A percentile compares a stretch with the other conserved stretches of the same genome.
These are phyloP conservation scores for Mollisia scopiformis DNA, from an alignment of 2,329 filamentous ascomycete species.

Conservation along the genomic window DNA sequence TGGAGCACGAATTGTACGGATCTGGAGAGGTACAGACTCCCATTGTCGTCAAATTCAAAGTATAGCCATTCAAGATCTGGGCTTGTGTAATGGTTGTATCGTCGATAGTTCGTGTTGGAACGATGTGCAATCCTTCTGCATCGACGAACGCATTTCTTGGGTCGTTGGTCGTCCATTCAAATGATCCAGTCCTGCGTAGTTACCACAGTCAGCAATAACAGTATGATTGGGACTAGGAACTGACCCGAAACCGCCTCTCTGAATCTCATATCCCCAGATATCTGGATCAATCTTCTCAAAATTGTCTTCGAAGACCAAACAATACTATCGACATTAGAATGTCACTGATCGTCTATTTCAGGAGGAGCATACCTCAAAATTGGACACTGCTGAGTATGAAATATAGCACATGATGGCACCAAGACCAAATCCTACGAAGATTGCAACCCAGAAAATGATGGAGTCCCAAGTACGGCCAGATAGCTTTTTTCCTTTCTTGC, in stretches of 20 bases:
- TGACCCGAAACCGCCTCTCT: constrained; percentile 36
- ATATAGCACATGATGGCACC: constrained; percentile 16
- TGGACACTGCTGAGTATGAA: constrained; percentile 9
- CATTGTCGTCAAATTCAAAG: constrained; percentile 63
- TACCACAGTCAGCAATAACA: too few relatives aligned
- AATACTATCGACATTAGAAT: constrained; percentile 43
- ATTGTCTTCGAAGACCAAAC: constrained; percentile 50
- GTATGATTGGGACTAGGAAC: too few relatives aligned
- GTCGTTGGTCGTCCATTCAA: constrained; percentile 57
- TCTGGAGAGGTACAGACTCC: constrained; percentile 67
- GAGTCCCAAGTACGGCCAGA: constrained; percentile 11
- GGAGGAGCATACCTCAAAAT: constrained; percentile 2
- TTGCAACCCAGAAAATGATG: constrained; percentile 10
- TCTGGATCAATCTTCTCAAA: constrained; percentile 45
- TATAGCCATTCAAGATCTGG: constrained; percentile 43
- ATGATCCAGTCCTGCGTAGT: constrained; percentile 43
- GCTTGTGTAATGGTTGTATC: constrained; percentile 42
- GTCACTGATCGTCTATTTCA: not conserved
- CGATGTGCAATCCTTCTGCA: constrained; percentile 51
- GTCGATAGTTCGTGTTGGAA: constrained; percentile 51
- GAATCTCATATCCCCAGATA: constrained; percentile 49
- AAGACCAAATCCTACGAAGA: constrained; percentile 8
- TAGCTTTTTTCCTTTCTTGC: constrained; percentile 9
- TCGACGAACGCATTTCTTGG: constrained; percentile 50
- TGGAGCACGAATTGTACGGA: constrained; percentile 61